Evolutionary conservation across 192 early-diverging fungal species (phyloP), one percentile per base, ranked within the genome.

Genomic region (Podila epigama): DNA sequence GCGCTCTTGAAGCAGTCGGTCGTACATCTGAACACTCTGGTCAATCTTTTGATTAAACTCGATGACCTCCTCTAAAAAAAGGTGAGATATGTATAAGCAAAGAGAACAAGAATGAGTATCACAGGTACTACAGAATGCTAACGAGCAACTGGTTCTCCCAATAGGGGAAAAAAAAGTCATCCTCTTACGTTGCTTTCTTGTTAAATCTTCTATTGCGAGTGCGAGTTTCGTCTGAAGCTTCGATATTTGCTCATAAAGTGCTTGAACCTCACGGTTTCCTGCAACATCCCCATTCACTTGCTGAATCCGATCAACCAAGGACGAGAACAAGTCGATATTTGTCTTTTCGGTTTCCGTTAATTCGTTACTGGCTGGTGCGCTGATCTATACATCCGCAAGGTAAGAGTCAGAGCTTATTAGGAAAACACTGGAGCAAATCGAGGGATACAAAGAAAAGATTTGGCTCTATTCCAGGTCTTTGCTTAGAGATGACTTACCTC

Each of bases 301-400:
- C 53, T 92, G 92, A 29, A 96, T 88, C 51, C 91, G 82, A 40
- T 94, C 90, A 53, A 99, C 86, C 12, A 98, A 82, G 16, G 95
- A 88, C 33, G 93, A 86, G 60, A 99, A 99, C 11, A 97, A 66
- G 70, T 93, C 87, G 33, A 99, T 89, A 39, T 95, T 97, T 68
- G 98, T 94, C 48, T 90, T 86, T 75, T 99, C 96, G 10, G 89
- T 86, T 1, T 80, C 58, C 22, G 89, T 85, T 60, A 99, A 68
- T 42, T 94, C 92, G 44, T 90, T 53, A 29, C 71, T 81, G 6
- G 70, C 16, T 73, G 82, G 22, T 57, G 63, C 51, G 58, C 68
- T 42, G 39, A 51, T n/a, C 51, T 67, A 25, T 57, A 59, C 22
- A 71, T 79, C 81, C 79, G 81, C 3, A 39, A 41, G n/a, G 44